Base-by-base conservation (phyloP, 768 basidiomycete species). In the Rhizopogon rudus region DNA sequence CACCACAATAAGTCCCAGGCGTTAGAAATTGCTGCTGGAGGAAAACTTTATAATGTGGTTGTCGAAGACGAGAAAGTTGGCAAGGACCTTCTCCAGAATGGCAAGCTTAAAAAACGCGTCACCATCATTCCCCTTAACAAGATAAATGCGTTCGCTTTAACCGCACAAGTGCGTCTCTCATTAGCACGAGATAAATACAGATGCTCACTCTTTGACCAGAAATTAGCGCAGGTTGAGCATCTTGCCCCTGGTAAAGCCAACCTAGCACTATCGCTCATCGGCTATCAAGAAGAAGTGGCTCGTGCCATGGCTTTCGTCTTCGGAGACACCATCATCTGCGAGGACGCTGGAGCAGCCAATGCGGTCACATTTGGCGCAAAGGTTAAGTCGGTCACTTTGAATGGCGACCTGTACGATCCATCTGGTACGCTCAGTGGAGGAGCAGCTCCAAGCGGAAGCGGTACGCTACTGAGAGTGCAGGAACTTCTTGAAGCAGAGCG, bases 331-430 rank as follows among this genome's bases (percentile, higher is more conserved):
- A 79, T 98, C 57, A 86, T 99, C 66, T 98, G 95, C 67, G 84
- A 86, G 46, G 93, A 96, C 61, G 82, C 93, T 3, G 85, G 86
- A 17, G 79, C 93, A 0, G 97, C 97, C 1, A 92, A 93, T 66
- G 71, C 74, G 0, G 90, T 97, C 42, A 97, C 97, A 0, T 98
- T 98, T 75, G 77, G 82, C 9, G 68, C 68, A 5, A 70, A 70
- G 28, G 84, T 90, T 48, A 86, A 86, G 50, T 94, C 91, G 9
- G 94, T 98, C 45, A 99, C 97, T 6, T 77, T 97, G 20, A 87
- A 92, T 2, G 97, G 97, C 2, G 97, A 98, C 64, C 83, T 97
- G 10, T 98, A 99, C 68, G 97, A 99, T 59, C 96, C 97, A 2
- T 88, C 89, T 7, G 96, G 96, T 6, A 95, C 91, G 0, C 81